Percentiles rank a stretch among this genome's conserved stretches.
Conservation (phyloP, 2,329 filamentous ascomycete species). For the Epichloe typhina region DNA sequence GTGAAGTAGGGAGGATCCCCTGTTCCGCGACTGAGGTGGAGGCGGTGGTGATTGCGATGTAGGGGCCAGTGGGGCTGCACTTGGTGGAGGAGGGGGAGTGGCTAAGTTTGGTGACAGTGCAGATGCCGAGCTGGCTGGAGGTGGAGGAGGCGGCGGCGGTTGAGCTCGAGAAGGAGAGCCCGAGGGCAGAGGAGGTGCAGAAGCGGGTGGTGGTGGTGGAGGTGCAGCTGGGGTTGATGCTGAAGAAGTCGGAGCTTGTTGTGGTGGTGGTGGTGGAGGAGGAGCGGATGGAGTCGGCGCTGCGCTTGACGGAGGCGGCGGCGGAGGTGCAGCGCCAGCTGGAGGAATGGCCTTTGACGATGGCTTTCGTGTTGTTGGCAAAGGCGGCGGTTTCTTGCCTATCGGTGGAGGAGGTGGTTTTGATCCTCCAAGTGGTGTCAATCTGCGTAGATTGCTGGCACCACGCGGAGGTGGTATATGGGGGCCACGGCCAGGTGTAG, state of each 20-base stretch:
- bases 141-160: constrained; percentile 18
- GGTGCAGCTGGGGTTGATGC: constrained; percentile 24
- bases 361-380: constrained; percentile 47
- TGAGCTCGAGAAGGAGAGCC: constrained; percentile 24
- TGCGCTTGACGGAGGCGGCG: constrained; percentile 20
- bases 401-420: constrained; percentile 57
- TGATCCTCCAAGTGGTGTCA: constrained; percentile 24
- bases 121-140: constrained; percentile 19
- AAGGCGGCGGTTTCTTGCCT: constrained; percentile 60
- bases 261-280: constrained; percentile 26
- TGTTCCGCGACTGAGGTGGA: constrained; percentile 23
- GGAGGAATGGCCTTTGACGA: constrained; percentile 23
- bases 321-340: constrained; percentile 22
- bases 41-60: constrained; percentile 27
- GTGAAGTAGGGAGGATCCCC: constrained; percentile 36
- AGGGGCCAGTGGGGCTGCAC: constrained; percentile 14
- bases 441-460: constrained; percentile 41
- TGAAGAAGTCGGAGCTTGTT: constrained; percentile 32
- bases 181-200: constrained; percentile 6
- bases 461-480: constrained; percentile 31
- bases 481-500: constrained; percentile 35
- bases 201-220: constrained; percentile 22
- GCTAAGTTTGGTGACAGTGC: constrained; percentile 19
- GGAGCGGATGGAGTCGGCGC: constrained; percentile 29
- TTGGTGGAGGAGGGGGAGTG: constrained; percentile 19